These are phyloP conservation scores for Colletotrichum cuscutae DNA, from an alignment of 2,329 filamentous ascomycete genomes.

Conservation along the genomic window DNA sequence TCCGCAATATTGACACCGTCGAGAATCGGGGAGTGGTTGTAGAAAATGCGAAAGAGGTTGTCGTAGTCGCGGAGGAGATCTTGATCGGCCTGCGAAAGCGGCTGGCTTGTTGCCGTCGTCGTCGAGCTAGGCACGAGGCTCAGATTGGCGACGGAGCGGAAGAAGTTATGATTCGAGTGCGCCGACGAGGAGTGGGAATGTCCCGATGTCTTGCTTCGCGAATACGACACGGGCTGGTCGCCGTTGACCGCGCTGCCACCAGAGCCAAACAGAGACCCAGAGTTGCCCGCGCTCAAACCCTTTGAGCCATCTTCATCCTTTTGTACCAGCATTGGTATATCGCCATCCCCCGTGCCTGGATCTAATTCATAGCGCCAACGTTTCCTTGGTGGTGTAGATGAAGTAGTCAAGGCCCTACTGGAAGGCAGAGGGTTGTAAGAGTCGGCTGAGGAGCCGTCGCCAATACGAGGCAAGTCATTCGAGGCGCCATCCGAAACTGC, in stretches of 20 bases:
- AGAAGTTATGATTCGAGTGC: conserved; percentile 68
- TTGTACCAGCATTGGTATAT: conserved; percentile 89
- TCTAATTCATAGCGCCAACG: conserved; percentile 93
- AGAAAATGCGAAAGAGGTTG: conserved; percentile 95
- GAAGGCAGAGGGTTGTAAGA: conserved; percentile 15
- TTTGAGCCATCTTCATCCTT: conserved; percentile 62
- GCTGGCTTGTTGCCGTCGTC: conserved; percentile 43
- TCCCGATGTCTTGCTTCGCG: conserved; percentile 69
- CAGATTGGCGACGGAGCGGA: conserved; percentile 88
- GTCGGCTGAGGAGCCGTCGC: conserved; percentile 52
- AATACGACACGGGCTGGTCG: conserved; percentile 31
- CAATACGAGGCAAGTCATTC: conserved; percentile 64
- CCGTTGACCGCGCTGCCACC: conserved; percentile 3
- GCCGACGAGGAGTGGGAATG: conserved; percentile 65
- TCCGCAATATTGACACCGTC: conserved; percentile 90
- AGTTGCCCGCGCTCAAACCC: conserved; percentile 20
- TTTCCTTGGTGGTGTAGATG: conserved; percentile 51
- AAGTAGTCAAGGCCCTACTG: conserved; percentile 39
- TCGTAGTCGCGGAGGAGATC: conserved; percentile 92
- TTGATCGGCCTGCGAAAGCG: conserved; percentile 70
- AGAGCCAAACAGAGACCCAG: conserved; percentile 66
- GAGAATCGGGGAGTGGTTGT: conserved; percentile 86
- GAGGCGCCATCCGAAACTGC: conserved; percentile 45
- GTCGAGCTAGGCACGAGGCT: conserved; percentile 61
- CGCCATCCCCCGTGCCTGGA: conserved; percentile 74